phyloP scores from a whole-genome alignment of 2,329 filamentous ascomycete species.

The Cercospora citrullina region DNA sequence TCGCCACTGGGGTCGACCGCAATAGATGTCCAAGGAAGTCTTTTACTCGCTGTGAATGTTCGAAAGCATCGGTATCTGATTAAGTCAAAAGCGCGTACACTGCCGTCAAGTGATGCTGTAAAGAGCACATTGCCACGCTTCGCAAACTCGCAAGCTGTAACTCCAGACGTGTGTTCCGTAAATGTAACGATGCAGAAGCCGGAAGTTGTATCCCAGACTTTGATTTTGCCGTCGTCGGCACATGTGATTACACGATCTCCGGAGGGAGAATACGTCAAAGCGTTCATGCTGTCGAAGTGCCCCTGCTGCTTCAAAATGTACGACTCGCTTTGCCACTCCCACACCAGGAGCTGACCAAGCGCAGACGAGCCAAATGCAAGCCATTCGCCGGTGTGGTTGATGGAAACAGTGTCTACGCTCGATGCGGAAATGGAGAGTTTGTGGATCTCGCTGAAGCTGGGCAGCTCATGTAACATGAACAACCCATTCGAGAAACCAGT shows the following conservation, averaged over 20 bases:
- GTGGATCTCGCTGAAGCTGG: slow-evolving; percentile 93
- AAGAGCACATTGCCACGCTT: slow-evolving; percentile 95
- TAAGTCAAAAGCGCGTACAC: slow-evolving; percentile 91
- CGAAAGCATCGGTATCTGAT: slow-evolving; percentile 95
- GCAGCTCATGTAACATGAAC: slow-evolving; percentile 93
- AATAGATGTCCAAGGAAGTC: slow-evolving; percentile 88
- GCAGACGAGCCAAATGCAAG: slow-evolving; percentile 95
- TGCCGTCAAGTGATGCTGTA: slow-evolving; percentile 91
- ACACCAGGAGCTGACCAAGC: slow-evolving; percentile 91
- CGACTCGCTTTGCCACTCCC: slow-evolving; percentile 99
- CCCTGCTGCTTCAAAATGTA: slow-evolving; percentile 98
- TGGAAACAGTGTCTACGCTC: slow-evolving; percentile 90
- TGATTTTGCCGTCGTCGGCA: slow-evolving; percentile 96
- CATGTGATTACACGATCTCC: slow-evolving; percentile 90
- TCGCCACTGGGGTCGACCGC: slow-evolving; percentile 97
- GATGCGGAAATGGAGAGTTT: slow-evolving; percentile 93
- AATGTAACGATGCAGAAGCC: slow-evolving; percentile 99
- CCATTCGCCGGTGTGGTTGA: slow-evolving; percentile 96
- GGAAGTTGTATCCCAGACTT: slow-evolving; percentile 95
- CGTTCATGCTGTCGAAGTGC: slow-evolving; percentile 94
- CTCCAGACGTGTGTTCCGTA: slow-evolving; percentile 91
- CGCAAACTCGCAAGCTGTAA: slow-evolving; percentile 92
- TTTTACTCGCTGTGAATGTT: slow-evolving; percentile 90
- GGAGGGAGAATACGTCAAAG: slow-evolving; percentile 88
- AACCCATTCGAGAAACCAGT: slow-evolving; percentile 93